Conservation (phyloP, 2,329 filamentous ascomycete genomes). For the Amauroascus niger region DNA sequence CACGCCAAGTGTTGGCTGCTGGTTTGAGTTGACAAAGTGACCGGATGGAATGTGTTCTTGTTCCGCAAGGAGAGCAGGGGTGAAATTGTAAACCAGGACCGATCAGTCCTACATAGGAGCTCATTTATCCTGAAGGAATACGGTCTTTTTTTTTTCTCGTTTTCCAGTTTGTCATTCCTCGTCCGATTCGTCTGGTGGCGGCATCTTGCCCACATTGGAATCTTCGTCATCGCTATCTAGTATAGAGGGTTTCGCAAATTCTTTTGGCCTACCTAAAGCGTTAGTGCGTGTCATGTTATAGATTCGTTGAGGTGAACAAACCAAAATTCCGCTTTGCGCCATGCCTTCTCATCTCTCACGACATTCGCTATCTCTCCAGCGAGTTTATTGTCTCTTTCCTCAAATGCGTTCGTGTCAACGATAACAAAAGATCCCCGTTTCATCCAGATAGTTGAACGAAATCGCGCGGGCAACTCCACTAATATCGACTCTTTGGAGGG, state of each 20-base stretch:
- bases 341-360: conserved; percentile 79
- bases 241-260: conserved; percentile 59
- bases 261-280: conserved; percentile 54
- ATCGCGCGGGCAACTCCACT: conserved; percentile 72
- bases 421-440: conserved; percentile 81
- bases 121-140: not conserved
- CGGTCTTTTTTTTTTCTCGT: not conserved
- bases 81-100: not conserved
- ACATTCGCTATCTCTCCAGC: conserved; percentile 87
- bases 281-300: not conserved
- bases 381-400: conserved; percentile 63
- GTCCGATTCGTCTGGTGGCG: conserved; percentile 59
- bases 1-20: conserved; percentile 53
- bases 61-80: not conserved
- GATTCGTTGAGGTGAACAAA: conserved; percentile 31
- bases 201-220: conserved; percentile 74
- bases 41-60: not conserved
- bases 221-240: conserved; percentile 68
- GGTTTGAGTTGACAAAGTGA: conserved; percentile 38
- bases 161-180: conserved; percentile 10
- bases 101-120: not conserved
- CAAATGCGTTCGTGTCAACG: conserved; percentile 59
- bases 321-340: conserved; percentile 88
- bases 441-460: conserved; percentile 90
- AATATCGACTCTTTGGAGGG: conserved; percentile 57